phyloP scores from a whole-genome alignment of 2,329 filamentous ascomycete genomes.

The Colletotrichum nymphaeae region DNA sequence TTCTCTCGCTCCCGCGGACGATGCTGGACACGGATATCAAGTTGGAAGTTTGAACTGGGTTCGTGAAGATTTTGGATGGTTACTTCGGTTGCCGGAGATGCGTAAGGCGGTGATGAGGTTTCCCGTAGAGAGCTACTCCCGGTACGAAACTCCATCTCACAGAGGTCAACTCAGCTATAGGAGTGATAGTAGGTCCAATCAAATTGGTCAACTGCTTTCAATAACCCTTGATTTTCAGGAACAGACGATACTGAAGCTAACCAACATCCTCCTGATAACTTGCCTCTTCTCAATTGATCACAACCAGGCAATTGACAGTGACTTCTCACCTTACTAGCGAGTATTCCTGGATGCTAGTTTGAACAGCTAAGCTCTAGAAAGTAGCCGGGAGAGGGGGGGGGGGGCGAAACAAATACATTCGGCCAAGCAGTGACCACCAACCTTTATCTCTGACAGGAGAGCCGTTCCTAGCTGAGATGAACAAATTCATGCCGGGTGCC shows the following conservation, averaged over 20 bases:
- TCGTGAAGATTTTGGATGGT: neutral
- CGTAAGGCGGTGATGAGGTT: neutral
- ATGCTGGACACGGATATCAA: neutral
- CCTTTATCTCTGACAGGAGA: neutral
- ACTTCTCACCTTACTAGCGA: too few species aligned
- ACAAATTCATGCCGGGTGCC: neutral
- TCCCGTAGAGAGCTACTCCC: neutral
- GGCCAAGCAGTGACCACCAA: neutral
- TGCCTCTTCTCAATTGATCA: neutral
- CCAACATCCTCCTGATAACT: neutral
- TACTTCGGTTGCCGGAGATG: neutral
- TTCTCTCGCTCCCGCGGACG: neutral
- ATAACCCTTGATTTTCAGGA: too few species aligned
- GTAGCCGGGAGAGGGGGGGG: too few species aligned
- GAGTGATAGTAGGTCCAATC: neutral
- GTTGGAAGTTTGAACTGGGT: neutral
- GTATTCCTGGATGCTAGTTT: too few species aligned
- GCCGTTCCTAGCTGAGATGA: neutral
- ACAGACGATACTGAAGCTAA: too few species aligned
- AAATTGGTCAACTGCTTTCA: too few species aligned
- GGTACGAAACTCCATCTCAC: neutral
- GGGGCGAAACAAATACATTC: neutral
- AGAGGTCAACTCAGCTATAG: neutral
- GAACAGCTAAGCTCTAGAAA: neutral
- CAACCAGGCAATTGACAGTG: too few species aligned